Percentiles rank a stretch among this genome's conserved stretches.
Evolutionary conservation across 108 stramenopile species (phyloP).

Genomic region (Cyclostephanos invisitatus): DNA sequence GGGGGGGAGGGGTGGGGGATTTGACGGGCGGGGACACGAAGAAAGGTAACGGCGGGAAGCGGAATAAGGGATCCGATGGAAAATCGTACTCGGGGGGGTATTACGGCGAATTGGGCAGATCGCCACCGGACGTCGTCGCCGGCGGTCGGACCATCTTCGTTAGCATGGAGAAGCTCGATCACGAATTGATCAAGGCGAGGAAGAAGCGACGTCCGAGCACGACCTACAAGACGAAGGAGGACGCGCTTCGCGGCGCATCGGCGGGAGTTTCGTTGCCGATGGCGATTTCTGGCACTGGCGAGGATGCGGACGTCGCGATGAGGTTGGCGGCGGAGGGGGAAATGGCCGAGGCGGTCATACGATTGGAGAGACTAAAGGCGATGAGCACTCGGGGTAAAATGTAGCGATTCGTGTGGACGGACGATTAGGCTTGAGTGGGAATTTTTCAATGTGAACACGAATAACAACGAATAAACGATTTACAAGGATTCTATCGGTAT

Average conservation of each 20-base stretch:
- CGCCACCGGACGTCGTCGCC: slow-evolving; percentile 14
- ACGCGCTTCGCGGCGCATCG: slow-evolving; percentile 20
- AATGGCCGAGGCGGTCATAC: slow-evolving; percentile 42
- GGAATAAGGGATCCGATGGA: slow-evolving; percentile 2
- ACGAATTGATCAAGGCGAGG: slow-evolving; percentile 73
- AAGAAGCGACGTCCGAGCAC: slow-evolving; percentile 69
- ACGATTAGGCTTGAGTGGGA: not conserved
- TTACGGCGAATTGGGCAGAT: not conserved
- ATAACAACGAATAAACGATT: not conserved
- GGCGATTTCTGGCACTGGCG: not conserved
- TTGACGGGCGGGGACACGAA: slow-evolving; percentile 2
- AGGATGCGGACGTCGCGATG: slow-evolving; percentile 3
- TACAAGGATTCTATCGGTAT: no score
- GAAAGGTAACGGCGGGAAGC: slow-evolving; percentile 6
- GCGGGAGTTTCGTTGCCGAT: slow-evolving; percentile 2
- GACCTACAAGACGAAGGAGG: slow-evolving; percentile 56
- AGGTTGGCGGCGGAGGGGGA: not conserved
- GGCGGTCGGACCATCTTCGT: slow-evolving; percentile 63
- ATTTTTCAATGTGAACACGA: not conserved
- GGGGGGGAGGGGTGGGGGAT: not conserved
- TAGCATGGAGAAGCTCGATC: slow-evolving; percentile 77
- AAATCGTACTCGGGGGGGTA: not conserved
- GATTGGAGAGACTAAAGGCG: slow-evolving; percentile 46
- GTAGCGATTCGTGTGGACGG: not conserved
- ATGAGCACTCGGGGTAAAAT: slow-evolving; percentile 22